These are phyloP conservation scores for Aspergillus brunneoviolaceus DNA, from an alignment of 2,329 filamentous ascomycete genomes.

Conservation along the genomic window DNA sequence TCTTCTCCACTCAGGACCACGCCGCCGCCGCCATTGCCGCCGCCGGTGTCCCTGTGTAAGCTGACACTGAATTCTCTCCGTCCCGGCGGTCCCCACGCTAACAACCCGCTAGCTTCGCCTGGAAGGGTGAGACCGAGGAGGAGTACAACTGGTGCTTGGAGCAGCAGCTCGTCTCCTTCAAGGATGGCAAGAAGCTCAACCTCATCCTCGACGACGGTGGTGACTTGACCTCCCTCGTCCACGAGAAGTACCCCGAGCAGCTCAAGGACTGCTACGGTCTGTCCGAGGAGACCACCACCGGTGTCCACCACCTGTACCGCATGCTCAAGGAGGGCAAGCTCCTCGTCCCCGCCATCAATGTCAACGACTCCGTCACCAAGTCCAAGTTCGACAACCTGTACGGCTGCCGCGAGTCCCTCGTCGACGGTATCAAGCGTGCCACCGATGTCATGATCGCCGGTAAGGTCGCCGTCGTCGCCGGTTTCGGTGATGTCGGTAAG, in stretches of 20 bases:
- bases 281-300: conserved; percentile 98
- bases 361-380: conserved; percentile 99
- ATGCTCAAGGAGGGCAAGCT: conserved; percentile 92
- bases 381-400: conserved; percentile 99
- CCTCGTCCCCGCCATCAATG: conserved; percentile 94
- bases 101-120: conserved; percentile 56
- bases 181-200: conserved; percentile 94
- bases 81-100: background rate
- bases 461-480: conserved; percentile 96
- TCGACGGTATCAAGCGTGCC: conserved; percentile 99
- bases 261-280: conserved; percentile 98
- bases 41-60: conserved; percentile 78
- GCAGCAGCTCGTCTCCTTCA: conserved; percentile 96
- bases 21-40: conserved; percentile 97
- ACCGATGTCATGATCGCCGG: conserved; percentile 99
- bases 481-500: conserved; percentile 99
- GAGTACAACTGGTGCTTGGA: conserved; percentile 99
- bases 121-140: conserved; percentile 96
- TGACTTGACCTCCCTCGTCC: conserved; percentile 92
- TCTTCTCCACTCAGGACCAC: conserved; percentile 99
- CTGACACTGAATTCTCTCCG: conserved; percentile 27
- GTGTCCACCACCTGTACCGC: conserved; percentile 98
- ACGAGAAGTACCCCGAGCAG: conserved; percentile 98
- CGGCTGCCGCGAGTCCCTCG: conserved; percentile 96
- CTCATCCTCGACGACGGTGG: conserved; percentile 98